Evolutionary conservation across 1,139 yeast species (phyloP).

Genomic region (Candida labiduridarum): DNA sequence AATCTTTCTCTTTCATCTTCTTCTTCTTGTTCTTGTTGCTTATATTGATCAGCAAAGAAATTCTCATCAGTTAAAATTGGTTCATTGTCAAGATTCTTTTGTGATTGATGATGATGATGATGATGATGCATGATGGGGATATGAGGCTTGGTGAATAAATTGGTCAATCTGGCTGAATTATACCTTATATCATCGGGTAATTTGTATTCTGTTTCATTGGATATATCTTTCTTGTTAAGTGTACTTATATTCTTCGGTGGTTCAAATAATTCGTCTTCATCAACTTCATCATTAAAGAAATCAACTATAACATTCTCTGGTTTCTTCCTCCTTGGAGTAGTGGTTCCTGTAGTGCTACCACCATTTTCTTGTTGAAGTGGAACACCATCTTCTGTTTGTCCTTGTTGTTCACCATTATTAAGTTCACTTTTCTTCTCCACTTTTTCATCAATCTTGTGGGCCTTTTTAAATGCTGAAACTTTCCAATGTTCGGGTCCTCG

Average conservation of each 20-base stretch:
- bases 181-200: conserved; percentile 79
- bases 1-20: conserved; percentile 39
- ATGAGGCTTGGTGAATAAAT: conserved; percentile 70
- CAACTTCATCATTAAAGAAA: conserved; percentile 44
- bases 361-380: conserved; percentile 6
- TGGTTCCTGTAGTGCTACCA: not conserved
- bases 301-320: conserved; percentile 46
- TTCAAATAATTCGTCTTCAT: conserved; percentile 55
- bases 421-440: not conserved
- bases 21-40: conserved; percentile 39
- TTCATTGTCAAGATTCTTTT: conserved; percentile 4
- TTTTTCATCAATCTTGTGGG: conserved; percentile 19
- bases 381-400: conserved; percentile 6
- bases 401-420: conserved; percentile 11
- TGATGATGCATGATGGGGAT: conserved; percentile 33
- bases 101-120: not conserved
- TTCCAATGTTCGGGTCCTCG: conserved; percentile 96
- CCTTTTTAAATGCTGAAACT: conserved; percentile 56
- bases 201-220: conserved; percentile 39
- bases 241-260: conserved; percentile 37
- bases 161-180: conserved; percentile 67
- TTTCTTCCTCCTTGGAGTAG: conserved; percentile 25
- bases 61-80: conserved; percentile 59
- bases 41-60: conserved; percentile 73
- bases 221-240: conserved; percentile 27